Percentiles rank a stretch among this genome's conserved stretches.
Evolutionary conservation across 2,329 filamentous ascomycete genomes (phyloP).

Genomic region (Pleoardoris graminearum): DNA sequence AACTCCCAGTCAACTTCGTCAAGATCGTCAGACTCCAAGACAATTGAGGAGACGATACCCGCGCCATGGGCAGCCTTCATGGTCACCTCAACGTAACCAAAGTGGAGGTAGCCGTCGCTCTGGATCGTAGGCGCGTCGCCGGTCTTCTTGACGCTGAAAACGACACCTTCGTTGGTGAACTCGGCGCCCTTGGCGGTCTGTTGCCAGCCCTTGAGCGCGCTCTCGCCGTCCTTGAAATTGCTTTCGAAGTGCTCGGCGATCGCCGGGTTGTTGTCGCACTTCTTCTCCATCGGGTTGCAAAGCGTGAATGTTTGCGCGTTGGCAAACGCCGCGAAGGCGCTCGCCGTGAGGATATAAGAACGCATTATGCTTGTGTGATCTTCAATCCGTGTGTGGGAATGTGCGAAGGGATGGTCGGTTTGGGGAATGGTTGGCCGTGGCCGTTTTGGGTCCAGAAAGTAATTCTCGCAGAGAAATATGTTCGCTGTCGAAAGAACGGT

Average conservation of each 20-base stretch:
- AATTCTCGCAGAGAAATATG: slow-evolving; percentile 38
- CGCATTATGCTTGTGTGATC: slow-evolving; percentile 28
- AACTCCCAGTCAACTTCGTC: slow-evolving; percentile 91
- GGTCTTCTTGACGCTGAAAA: slow-evolving; percentile 54
- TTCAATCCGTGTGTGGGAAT: not conserved
- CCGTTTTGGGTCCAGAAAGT: slow-evolving; percentile 14
- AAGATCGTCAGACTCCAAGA: slow-evolving; percentile 79
- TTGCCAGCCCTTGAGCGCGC: slow-evolving; percentile 44
- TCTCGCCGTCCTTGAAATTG: slow-evolving; percentile 50
- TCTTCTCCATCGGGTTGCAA: slow-evolving; percentile 50
- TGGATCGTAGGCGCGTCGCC: slow-evolving; percentile 67
- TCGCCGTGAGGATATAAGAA: slow-evolving; percentile 30
- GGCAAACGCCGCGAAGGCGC: slow-evolving; percentile 39
- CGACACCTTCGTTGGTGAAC: slow-evolving; percentile 50
- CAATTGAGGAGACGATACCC: slow-evolving; percentile 80
- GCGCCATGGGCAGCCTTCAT: slow-evolving; percentile 75
- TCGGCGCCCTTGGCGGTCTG: slow-evolving; percentile 49
- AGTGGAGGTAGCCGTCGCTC: slow-evolving; percentile 84
- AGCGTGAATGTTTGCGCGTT: slow-evolving; percentile 52
- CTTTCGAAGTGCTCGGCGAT: slow-evolving; percentile 46
- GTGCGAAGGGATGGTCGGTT: slow-evolving; percentile 3
- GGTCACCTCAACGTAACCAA: slow-evolving; percentile 75
- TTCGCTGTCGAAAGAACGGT: slow-evolving; percentile 6
- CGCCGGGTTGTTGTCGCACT: slow-evolving; percentile 51
- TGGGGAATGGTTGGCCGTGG: not conserved